Evolutionary conservation across 2,329 filamentous ascomycete genomes (phyloP).

Genomic region (Cladosporium sp.): DNA sequence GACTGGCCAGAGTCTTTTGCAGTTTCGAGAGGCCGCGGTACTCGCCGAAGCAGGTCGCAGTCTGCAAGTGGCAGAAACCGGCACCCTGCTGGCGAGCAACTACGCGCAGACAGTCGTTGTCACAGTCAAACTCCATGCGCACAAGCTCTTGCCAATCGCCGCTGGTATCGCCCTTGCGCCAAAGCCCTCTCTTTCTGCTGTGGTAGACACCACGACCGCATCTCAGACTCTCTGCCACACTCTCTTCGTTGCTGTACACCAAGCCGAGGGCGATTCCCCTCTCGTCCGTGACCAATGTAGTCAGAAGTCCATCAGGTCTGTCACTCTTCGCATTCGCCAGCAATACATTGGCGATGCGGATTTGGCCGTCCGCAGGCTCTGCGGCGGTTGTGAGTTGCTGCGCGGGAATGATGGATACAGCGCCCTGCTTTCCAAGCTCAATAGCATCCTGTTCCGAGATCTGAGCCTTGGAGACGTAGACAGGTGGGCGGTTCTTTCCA

Average conservation of each 20-base stretch:
- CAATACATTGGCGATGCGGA: constrained; percentile 69
- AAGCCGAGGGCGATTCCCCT: constrained; percentile 77
- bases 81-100: constrained; percentile 82
- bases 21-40: constrained; percentile 76
- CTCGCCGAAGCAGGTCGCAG: constrained; percentile 87
- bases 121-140: constrained; percentile 82
- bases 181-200: constrained; percentile 89
- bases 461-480: constrained; percentile 47
- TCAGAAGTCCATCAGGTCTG: constrained; percentile 74
- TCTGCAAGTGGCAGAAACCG: constrained; percentile 90
- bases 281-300: constrained; percentile 90
- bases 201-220: constrained; percentile 88
- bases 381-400: constrained; percentile 62
- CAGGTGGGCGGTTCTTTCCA: constrained; percentile 44
- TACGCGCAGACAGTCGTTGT: constrained; percentile 88
- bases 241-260: constrained; percentile 92
- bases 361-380: constrained; percentile 53
- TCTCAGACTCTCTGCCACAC: constrained; percentile 77
- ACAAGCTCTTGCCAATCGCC: constrained; percentile 91
- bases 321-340: constrained; percentile 75
- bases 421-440: constrained; percentile 41
- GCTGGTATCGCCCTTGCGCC: constrained; percentile 94
- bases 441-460: constrained; percentile 38
- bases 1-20: constrained; percentile 78
- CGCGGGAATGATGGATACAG: constrained; percentile 71